Evolutionary conservation across 179 eudicot species (phyloP), one percentile per base, ranked within the genome.

Genomic region (Patellifolia procumbens): DNA sequence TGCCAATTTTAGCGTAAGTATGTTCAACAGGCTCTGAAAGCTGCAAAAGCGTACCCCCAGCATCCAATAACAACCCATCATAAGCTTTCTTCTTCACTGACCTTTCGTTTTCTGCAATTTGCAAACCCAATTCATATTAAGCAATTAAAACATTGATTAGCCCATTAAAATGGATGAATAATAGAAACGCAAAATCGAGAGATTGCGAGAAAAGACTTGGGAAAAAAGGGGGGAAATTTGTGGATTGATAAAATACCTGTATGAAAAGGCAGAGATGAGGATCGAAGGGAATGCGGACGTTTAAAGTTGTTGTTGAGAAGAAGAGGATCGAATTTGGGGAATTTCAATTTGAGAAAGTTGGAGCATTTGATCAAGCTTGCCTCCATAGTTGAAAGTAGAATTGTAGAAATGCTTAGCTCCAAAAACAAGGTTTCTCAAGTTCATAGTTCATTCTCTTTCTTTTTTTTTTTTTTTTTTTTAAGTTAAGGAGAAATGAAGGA

Each of bases 31-130:
- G 99, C n/a, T 87, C 86, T 0, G 88, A 81, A 29, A 95, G 82
- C 81, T 95, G 99, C 89, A 95, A 81, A 70, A 95, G 97, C n/a
- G 99, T 95, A 56, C 97, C 97, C 7, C 97, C 99, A 69, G 99
- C 99, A 85, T 95, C 99, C 83, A 95, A 84, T 83, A 95, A 68
- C 89, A 95, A 79, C 53, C 90, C 99, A 81, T 95, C 97, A 82
- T 83, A 93, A 11, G 89, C 89, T 81, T 83, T 91, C 71, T 31
- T 74, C 80, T 81, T 87, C 46, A 66, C 61, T 46, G 80, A 29
- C 34, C 70, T 82, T 37, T 56, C 77, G 19, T 84, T 81, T 43
- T 67, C 93, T 91, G 55, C 81, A 85, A 66, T 63, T 60, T 43
- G 17, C 73, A 49, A 64, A 48, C 22, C 60, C 28, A 75, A 37